Evolutionary conservation across 352 stramenopile genomes (phyloP).

Genomic region (Globisporangium cylindrosporum): DNA sequence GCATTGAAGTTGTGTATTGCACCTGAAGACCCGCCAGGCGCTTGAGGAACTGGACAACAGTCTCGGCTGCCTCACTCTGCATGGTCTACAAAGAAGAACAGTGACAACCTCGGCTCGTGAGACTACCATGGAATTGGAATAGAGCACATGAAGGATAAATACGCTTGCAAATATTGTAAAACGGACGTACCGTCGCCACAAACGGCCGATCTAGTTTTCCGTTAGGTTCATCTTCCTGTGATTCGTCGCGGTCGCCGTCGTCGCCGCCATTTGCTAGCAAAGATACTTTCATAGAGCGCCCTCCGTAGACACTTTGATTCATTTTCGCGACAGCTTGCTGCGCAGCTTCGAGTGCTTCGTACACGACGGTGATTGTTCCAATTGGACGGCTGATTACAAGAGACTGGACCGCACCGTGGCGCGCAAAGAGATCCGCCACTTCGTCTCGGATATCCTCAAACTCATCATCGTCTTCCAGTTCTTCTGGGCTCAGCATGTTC

Average conservation of each 20-base stretch:
- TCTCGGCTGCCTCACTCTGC: background rate
- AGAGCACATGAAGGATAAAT: background rate
- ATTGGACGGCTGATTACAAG: slow-evolving; percentile 6
- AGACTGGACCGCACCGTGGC: background rate
- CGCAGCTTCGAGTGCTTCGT: background rate
- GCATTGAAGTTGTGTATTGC: background rate
- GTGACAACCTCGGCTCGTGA: background rate
- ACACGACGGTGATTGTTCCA: slow-evolving; percentile 7
- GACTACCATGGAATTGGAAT: background rate
- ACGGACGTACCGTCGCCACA: background rate
- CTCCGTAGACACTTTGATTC: slow-evolving; percentile 8
- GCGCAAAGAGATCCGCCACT: background rate
- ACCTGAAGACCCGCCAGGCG: slow-evolving; percentile 19
- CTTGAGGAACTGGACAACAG: slow-evolving; percentile 12
- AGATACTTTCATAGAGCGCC: background rate
- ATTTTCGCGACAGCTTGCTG: background rate
- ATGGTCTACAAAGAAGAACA: background rate
- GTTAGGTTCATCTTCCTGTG: background rate
- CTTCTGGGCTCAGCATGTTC: slow-evolving; percentile 14
- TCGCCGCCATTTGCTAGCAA: background rate
- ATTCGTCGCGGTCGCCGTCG: background rate
- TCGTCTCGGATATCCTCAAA: slow-evolving; percentile 13
- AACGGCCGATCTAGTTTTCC: background rate
- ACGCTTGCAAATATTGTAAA: background rate
- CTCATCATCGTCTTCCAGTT: slow-evolving; percentile 13